Evolutionary conservation across 148 eudicot species (phyloP), one percentile per base, ranked within the genome.

Genomic region (Vaccinium vitisidaea): DNA sequence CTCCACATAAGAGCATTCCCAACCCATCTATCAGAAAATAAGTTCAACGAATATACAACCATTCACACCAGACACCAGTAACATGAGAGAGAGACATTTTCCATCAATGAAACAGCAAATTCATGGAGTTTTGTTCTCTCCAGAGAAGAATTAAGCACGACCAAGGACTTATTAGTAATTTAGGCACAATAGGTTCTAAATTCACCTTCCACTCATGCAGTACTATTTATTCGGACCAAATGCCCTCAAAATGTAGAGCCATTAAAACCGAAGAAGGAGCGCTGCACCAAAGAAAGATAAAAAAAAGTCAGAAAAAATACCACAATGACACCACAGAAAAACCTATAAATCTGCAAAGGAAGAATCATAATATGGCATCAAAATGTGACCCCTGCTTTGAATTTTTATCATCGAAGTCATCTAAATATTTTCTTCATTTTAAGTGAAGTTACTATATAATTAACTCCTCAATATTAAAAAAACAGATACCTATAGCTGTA

Each of bases 221-320:
- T 8, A 25, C n/a, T 8, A 25, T 50, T 63, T 27, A 12, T 27
- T 79, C 12, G 36, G n/a, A 75, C 74, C 8, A 2, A 39, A 76
- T 23, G 50, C 81, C 53, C 21, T 95, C 89, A 93, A 80, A 95
- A 95, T 23, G 98, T 95, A 16, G 98, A 93, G 77, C 96, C 96
- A 74, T 93, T 95, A 89, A 92, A 95, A n/a, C 96, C 96, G 21
- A 95, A 92, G 88, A 90, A 90, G 0, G 95, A 83, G 54, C 96
- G 94, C 96, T 93, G 94, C 49, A 88, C 58, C 77, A 82, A 8
- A 27, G 23, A 59, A 67, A 67, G 77, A 30, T 14, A 8, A n/a
- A 50, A n/a, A 50, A 50, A 50, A 49, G 67, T 82, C 36, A 86
- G 82, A 53, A 50, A 39, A 50, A 23, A 74, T 12, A 82, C 27